Evolutionary conservation across 2,329 filamentous ascomycete genomes (phyloP).

Genomic region (Juglanconis oblonga): DNA sequence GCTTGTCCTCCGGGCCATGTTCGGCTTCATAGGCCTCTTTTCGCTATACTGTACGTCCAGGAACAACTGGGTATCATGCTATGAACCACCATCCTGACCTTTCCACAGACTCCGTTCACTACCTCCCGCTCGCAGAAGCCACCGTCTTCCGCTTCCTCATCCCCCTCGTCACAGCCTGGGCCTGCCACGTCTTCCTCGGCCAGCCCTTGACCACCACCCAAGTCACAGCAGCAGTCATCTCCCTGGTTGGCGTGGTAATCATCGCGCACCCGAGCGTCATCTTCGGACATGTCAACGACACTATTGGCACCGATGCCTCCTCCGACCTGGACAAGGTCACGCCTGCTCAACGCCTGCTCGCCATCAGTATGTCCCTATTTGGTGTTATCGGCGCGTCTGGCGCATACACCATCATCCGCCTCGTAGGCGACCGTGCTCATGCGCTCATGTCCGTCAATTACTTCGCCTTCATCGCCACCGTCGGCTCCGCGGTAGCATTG

Average conservation of each 20-base stretch:
- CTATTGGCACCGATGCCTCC: constrained; percentile 18
- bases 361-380: constrained; percentile 63
- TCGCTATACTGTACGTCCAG: constrained; percentile 13
- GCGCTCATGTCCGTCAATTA: constrained; percentile 77
- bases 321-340: constrained; percentile 36
- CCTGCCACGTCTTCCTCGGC: constrained; percentile 63
- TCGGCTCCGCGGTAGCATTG: constrained; percentile 63
- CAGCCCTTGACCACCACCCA: constrained; percentile 70
- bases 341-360: constrained; percentile 60
- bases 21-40: constrained; percentile 17
- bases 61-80: no score
- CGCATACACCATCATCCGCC: constrained; percentile 70
- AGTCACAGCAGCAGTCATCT: constrained; percentile 65
- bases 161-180: constrained; percentile 63
- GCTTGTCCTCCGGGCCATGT: constrained; percentile 15
- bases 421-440: constrained; percentile 72
- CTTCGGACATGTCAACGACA: constrained; percentile 35
- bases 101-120: constrained; percentile 48
- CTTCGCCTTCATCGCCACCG: constrained; percentile 64
- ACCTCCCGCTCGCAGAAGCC: constrained; percentile 73
- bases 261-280: constrained; percentile 68
- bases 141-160: constrained; percentile 78
- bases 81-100: neutral
- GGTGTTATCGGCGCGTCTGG: constrained; percentile 68
- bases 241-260: constrained; percentile 69